Base-by-base conservation (phyloP, 345 rosid species). In the Streptanthus diversifolius region DNA sequence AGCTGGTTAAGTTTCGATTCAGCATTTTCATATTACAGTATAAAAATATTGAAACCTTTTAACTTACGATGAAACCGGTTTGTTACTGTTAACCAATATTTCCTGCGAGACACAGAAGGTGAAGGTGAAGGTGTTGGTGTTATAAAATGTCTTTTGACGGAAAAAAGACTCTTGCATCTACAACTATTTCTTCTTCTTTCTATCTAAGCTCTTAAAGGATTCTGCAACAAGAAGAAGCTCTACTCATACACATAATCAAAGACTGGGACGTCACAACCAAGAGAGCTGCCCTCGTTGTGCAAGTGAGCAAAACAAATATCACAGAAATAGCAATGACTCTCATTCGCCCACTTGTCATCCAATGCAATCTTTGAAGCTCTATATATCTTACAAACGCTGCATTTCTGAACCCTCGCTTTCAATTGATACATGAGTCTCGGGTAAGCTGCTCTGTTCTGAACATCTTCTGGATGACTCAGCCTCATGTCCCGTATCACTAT, bases 401-500 rank as follows among this genome's bases (percentile, higher is more conserved):
- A 95, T 84, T 95, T 95, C 76, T 77, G 74, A 9, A 56, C 40
- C 7, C 85, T 83, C 9, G 15, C 43, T 70, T 91, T 95, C 8
- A 64, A 30, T 60, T 81, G 87, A 54, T 82, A 90, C 41, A 68
- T 55, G 30, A 76, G 52, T 60, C 85, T 76, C 0, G 98, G 98
- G 86, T 91, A 95, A 66, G 87, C 88, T 18, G 83, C 78, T 39
- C 85, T 83, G 51, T 74, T 85, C 40, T 83, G 86, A 41, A 83
- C 71, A 66, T 95, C 97, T 13, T 89, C 96, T 0, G 85, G 87
- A 76, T 91, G 93, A 71, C 80, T 81, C 82, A 85, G 72, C 79
- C 97, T 88, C 95, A 90, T 87, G 82, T 95, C 97, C 41, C 93
- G 66, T 40, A 95, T 83, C 59, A 91, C 88, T 40, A 93, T 66